Base-by-base conservation (phyloP, 805 yeast species). In the Jamesozyma spencerorum region DNA sequence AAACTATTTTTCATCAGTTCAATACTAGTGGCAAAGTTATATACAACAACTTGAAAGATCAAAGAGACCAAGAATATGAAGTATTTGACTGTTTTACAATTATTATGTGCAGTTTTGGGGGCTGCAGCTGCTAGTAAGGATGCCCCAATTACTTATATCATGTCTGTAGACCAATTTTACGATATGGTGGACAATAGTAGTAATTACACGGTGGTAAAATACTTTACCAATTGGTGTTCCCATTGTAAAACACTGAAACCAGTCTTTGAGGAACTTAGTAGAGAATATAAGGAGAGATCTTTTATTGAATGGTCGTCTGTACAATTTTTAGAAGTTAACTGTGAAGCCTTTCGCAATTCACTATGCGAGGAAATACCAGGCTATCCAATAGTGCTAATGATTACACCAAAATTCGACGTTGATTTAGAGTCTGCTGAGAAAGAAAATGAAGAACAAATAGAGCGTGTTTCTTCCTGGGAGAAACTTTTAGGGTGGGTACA, bases 181-280 rank as follows among this genome's bases (percentile, higher is more conserved):
- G 55, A 58, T 22, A 42, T 44, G 7, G 51, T 48, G 6, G 56
- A 59, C 41, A 48, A 44, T 26, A 47, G 44, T 11, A 46, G 50
- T 17, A 43, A 58, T 5, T 62, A 54, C 40, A 58, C 63, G 2
- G 50, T 62, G 29, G 58, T 62, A 2, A 62, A 62, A 34, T 61
- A 58, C 48, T 79, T 72, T 50, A 84, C 87, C 8, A 77, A 74
- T 39, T 80, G 87, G 87, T 80, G 87, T 58, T 64, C 77, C 29
- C 85, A 80, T 56, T 80, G 87, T 55, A 74, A 73, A 54, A 66
- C 64, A 29, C 54, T 80, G 51, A 68, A 65, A 55, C 85, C 85
- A 5, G 63, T 67, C 2, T 69, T 68, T 71, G 72, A 71, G 42
- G 71, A 72, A 44, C 61, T 76, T 54, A 72, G 71, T 39, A 66